These are phyloP conservation scores for Clathrospora elynae DNA, from an alignment of 2,329 filamentous ascomycete genomes.

Conservation along the genomic window DNA sequence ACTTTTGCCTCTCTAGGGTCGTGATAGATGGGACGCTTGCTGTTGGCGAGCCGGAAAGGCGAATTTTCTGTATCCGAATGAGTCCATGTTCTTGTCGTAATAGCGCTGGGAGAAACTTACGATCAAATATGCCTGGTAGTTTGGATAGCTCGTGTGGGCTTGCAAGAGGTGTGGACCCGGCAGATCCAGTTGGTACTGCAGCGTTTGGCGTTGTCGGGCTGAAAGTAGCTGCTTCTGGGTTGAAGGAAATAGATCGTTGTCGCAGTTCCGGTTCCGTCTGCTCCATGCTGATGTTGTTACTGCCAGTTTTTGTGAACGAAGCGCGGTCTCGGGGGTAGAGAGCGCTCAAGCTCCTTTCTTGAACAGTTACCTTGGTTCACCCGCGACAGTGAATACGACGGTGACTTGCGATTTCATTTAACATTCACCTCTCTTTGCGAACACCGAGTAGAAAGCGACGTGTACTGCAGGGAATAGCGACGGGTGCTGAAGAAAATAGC, in stretches of 20 bases:
- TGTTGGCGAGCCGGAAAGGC: constrained; percentile 6
- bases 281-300: constrained; percentile 1
- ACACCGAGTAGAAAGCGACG: too few species aligned
- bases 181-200: neutral
- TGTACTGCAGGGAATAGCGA: too few species aligned
- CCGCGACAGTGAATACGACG: constrained; percentile 10
- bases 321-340: neutral
- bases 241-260: constrained; percentile 12
- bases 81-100: neutral
- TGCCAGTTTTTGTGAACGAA: neutral
- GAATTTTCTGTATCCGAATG: constrained; percentile 8
- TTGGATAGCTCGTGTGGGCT: neutral
- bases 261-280: neutral
- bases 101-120: neutral
- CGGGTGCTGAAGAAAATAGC: too few species aligned
- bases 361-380: neutral
- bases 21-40: constrained; percentile 5
- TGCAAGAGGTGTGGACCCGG: neutral
- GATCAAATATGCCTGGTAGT: neutral
- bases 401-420: constrained; percentile 6
- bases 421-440: constrained; percentile 5
- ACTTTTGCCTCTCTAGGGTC: neutral
- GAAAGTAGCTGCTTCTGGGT: constrained; percentile 21
- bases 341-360: neutral
- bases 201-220: constrained; percentile 8